Evolutionary conservation across 768 basidiomycete species (phyloP), one percentile per base, ranked within the genome.

Genomic region (Boletus coccyginus): DNA sequence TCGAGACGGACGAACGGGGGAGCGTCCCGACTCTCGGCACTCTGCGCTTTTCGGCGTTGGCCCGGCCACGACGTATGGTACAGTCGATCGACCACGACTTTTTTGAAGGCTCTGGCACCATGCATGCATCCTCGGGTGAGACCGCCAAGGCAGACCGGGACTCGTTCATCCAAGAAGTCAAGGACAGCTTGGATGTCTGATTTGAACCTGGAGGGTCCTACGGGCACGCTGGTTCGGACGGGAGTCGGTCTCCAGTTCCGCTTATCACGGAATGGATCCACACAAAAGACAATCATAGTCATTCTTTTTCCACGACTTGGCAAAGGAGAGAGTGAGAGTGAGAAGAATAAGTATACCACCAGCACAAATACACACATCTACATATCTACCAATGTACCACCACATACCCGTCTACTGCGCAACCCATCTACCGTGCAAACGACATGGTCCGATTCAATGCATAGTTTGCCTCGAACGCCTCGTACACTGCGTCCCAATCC

Each of bases 401-500:
- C 7, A 38, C 12, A 39, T 39, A 39, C 38, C 21, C 2, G 21
- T 21, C 21, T 21, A 21, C 21, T 21, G 21, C 21, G 21, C 21
- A 21, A 21, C 21, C 38, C 17, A 35, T 46, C 61, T 62, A 54
- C 11, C 3, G 6, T 5, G 21, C 41, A 7, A 50, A 67, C 19
- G 51, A 32, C 48, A 67, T 47, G 4, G 57, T 67, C 39, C 60
- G 53, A 38, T 66, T 67, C 38, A 68, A 40, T 11, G 52, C 65
- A 53, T 50, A 50, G 5, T 65, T 68, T 0, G 57, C 59, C 10
- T 67, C 60, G 24, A 64, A 66, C 1, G 57, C 60, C 7, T 59
- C 60, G 16, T 69, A 68, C 38, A 64, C 67, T 31, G 32, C 46
- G 5, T 39, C 16, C 66, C 66, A 68, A 33, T 68, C 65, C 7